Percentiles rank a stretch among this genome's conserved stretches.
Conservation (phyloP, 2,329 filamentous ascomycete species). For the Verticillium dahliae region DNA sequence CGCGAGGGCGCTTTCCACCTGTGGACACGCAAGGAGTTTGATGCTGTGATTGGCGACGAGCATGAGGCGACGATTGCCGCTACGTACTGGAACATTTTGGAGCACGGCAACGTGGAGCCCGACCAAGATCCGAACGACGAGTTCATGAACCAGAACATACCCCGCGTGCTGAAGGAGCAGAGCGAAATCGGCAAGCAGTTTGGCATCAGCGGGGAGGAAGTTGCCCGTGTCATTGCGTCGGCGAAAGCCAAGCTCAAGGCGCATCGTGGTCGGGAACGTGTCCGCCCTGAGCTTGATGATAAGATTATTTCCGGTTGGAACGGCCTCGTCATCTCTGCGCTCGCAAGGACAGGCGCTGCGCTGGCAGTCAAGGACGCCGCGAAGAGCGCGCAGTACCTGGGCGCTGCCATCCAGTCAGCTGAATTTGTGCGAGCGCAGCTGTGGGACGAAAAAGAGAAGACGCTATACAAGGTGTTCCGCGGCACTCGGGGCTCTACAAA, state of each 20-base stretch:
- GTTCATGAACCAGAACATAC: conserved; percentile 87
- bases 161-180: conserved; percentile 63
- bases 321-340: conserved; percentile 74
- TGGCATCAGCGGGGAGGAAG: conserved; percentile 61
- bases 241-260: conserved; percentile 63
- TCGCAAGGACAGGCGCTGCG: conserved; percentile 68
- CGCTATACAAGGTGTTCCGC: conserved; percentile 69
- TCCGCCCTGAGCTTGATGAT: conserved; percentile 73
- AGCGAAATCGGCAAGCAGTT: conserved; percentile 69
- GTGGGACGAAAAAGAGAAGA: conserved; percentile 57
- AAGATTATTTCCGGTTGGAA: conserved; percentile 88
- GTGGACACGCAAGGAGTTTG: conserved; percentile 85
- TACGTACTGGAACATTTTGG: conserved; percentile 75
- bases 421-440: conserved; percentile 67
- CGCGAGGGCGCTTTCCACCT: conserved; percentile 91
- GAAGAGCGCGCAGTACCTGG: conserved; percentile 54
- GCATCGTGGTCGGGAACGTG: conserved; percentile 67
- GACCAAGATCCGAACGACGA: conserved; percentile 87
- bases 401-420: conserved; percentile 61
- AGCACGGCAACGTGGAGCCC: conserved; percentile 79
- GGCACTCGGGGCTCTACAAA: conserved; percentile 57
- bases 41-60: conserved; percentile 59
- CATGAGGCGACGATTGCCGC: conserved; percentile 57
- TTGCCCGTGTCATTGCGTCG: conserved; percentile 58
- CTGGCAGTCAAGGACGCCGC: conserved; percentile 54